These are phyloP conservation scores for Potentilla sterilis DNA, from an alignment of 306 rosid species.

Conservation along the genomic window DNA sequence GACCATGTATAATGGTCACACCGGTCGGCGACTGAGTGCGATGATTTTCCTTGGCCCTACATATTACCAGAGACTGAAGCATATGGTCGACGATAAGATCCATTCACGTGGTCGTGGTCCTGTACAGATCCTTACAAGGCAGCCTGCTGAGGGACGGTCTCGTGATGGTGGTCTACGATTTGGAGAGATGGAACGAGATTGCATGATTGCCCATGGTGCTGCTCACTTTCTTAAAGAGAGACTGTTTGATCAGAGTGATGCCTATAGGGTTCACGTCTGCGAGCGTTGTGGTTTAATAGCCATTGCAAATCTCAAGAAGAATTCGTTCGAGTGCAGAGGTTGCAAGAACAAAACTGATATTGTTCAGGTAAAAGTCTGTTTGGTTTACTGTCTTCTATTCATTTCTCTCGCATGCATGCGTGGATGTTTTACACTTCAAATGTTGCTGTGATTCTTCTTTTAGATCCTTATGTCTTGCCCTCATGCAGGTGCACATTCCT, in stretches of 20 bases:
- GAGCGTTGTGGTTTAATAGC: conserved; percentile 94
- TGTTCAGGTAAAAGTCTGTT: conserved; percentile 71
- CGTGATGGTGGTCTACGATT: conserved; percentile 97
- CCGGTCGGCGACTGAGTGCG: conserved; percentile 80
- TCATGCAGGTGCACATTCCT: conserved; percentile 80
- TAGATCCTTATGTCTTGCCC: neutral
- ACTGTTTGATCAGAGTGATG: conserved; percentile 93
- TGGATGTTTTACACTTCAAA: neutral
- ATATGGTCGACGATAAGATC: conserved; percentile 98
- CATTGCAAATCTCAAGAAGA: conserved; percentile 92
- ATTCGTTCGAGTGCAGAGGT: conserved; percentile 90
- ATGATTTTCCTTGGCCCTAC: conserved; percentile 98
- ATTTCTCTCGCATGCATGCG: neutral
- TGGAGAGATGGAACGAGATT: conserved; percentile 98
- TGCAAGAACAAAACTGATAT: conserved; percentile 98
- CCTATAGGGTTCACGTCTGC: conserved; percentile 90
- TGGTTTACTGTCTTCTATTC: neutral
- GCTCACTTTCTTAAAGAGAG: conserved; percentile 95
- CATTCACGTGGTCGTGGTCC: conserved; percentile 99
- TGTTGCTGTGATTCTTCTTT: neutral
- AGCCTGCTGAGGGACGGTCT: conserved; percentile 97
- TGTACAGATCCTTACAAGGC: conserved; percentile 95
- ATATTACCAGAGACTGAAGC: conserved; percentile 91
- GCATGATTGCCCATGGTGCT: conserved; percentile 98
- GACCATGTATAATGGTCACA: conserved; percentile 98